Evolutionary conservation across 352 stramenopile species (phyloP).

Genomic region (Thraustotheca clavata): DNA sequence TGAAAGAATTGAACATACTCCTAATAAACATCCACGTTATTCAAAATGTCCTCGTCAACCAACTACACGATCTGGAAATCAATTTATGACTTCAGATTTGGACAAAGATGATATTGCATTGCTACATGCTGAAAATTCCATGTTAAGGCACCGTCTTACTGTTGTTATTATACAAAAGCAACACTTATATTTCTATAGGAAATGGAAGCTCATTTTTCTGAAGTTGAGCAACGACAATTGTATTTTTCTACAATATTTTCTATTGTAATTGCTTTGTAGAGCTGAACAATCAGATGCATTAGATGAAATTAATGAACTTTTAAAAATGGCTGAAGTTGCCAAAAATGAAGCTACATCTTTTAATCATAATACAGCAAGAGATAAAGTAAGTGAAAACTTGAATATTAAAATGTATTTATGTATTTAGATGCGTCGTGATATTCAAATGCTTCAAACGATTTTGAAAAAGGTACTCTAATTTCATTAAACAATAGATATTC

Average conservation of each 20-base stretch:
- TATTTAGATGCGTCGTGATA: constrained; percentile 67
- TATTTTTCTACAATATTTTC: constrained; percentile 37
- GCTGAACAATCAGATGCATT: constrained; percentile 30
- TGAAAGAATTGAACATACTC: too few relatives aligned
- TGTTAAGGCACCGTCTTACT: constrained; percentile 54
- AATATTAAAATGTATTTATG: background rate
- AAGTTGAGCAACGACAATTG: constrained; percentile 37
- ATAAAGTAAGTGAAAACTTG: constrained; percentile 42
- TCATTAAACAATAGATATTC: background rate
- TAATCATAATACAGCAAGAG: constrained; percentile 54
- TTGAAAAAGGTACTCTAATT: constrained; percentile 43
- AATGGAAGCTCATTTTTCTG: constrained; percentile 45
- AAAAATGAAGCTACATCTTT: constrained; percentile 70
- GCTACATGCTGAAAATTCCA: constrained; percentile 50
- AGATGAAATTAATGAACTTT: constrained; percentile 57
- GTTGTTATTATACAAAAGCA: background rate
- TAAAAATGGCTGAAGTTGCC: constrained; percentile 68
- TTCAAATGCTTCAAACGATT: constrained; percentile 61
- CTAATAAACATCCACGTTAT: too few relatives aligned
- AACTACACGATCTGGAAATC: too few relatives aligned
- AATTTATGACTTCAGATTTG: too few relatives aligned
- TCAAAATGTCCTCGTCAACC: too few relatives aligned
- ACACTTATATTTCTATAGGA: background rate
- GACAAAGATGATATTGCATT: constrained; percentile 38
- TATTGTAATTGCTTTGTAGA: constrained; percentile 32